Conservation (phyloP, 176 grass and related monocot species). For the Aegilops tauschii region DNA sequence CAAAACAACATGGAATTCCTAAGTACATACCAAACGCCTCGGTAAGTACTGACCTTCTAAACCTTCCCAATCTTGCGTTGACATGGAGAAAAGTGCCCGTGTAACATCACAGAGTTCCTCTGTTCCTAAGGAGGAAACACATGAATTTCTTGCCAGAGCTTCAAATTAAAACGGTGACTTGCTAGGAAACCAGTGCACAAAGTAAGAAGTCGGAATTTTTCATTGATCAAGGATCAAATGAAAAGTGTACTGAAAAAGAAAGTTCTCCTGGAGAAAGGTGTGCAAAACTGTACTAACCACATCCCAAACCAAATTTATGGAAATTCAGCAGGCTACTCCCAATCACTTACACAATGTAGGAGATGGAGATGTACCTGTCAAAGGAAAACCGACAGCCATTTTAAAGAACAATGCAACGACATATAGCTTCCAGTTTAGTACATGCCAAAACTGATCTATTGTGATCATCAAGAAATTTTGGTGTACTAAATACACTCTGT, state of each 20-base stretch:
- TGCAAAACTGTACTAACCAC: neutral
- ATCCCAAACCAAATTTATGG: neutral
- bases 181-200: constrained; percentile 16
- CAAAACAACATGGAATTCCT: too few species aligned
- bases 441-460: too few species aligned
- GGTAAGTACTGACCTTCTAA: too few species aligned
- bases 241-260: constrained; percentile 28
- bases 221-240: constrained; percentile 22
- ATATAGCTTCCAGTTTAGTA: too few species aligned
- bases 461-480: too few species aligned
- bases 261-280: constrained; percentile 48
- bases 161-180: neutral
- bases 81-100: neutral
- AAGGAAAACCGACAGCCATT: too few species aligned
- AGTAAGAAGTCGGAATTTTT: neutral
- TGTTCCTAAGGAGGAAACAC: neutral
- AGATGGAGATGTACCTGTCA: too few species aligned
- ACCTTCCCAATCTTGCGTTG: neutral
- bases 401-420: too few species aligned
- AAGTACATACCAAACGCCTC: too few species aligned
- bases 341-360: too few species aligned
- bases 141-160: constrained; percentile 8
- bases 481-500: too few species aligned
- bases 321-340: too few species aligned
- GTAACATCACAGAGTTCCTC: constrained; percentile 22